Conservation (phyloP, 306 rosid genomes). For the Citrullus mucosospermus region DNA sequence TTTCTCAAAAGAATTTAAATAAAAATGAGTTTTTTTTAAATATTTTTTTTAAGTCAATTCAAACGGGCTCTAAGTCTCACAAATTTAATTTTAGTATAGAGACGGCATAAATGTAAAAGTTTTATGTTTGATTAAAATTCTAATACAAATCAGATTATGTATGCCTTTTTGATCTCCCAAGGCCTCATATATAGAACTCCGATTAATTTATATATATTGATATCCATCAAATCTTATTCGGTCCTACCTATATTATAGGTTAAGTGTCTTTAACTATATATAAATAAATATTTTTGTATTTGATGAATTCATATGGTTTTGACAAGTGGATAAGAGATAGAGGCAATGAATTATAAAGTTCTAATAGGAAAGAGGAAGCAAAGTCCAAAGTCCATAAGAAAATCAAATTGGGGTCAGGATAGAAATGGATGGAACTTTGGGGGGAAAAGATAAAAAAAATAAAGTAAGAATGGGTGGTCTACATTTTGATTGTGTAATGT, state of each 20-base stretch:
- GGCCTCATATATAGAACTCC: too few relatives aligned
- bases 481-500: background rate
- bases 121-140: too few relatives aligned
- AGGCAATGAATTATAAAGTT: background rate
- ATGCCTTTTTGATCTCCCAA: too few relatives aligned
- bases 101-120: background rate
- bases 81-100: too few relatives aligned
- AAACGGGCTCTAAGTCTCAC: too few relatives aligned
- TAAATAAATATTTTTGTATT: background rate
- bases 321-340: background rate
- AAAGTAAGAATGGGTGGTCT: constrained; percentile 4
- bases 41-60: too few relatives aligned
- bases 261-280: background rate
- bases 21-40: too few relatives aligned
- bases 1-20: too few relatives aligned
- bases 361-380: background rate
- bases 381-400: background rate
- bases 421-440: background rate
- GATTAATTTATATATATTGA: too few relatives aligned
- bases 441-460: background rate
- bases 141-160: too few relatives aligned
- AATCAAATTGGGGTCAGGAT: background rate
- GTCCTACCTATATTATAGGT: background rate
- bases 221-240: background rate
- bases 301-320: background rate